Percentiles rank a stretch among this genome's conserved stretches.
Evolutionary conservation across 2,329 filamentous ascomycete genomes (phyloP).

Genomic region (Colletotrichum karsti): DNA sequence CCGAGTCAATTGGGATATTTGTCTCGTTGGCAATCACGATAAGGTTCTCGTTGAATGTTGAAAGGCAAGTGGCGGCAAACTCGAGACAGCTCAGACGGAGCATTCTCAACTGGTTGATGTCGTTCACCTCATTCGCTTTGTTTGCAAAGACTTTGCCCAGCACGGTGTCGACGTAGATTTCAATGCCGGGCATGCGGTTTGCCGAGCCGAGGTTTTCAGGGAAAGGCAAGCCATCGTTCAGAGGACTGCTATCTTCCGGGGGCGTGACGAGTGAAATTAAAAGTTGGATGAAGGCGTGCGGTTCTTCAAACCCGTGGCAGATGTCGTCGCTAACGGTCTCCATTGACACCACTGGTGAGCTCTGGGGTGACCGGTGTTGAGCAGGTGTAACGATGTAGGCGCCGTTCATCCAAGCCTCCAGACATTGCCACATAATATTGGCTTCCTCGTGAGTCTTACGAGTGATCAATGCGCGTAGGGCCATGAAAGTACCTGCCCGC

Average conservation of each 20-base stretch:
- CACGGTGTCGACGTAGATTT: constrained; percentile 92
- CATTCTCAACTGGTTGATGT: constrained; percentile 74
- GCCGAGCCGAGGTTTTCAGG: constrained; percentile 83
- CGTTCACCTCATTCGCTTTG: constrained; percentile 70
- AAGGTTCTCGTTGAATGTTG: constrained; percentile 93
- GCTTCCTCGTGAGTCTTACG: constrained; percentile 75
- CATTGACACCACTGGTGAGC: constrained; percentile 50
- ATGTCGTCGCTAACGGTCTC: constrained; percentile 79
- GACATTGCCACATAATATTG: constrained; percentile 78
- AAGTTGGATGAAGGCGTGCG: constrained; percentile 83
- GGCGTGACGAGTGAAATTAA: constrained; percentile 78
- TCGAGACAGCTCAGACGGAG: constrained; percentile 84
- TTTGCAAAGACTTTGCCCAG: constrained; percentile 80
- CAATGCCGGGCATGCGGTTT: constrained; percentile 83
- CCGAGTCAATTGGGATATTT: constrained; percentile 76
- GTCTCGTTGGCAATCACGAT: constrained; percentile 86
- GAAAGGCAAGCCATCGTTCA: constrained; percentile 84
- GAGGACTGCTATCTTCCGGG: constrained; percentile 63
- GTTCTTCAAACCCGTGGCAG: constrained; percentile 82
- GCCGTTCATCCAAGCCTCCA: constrained; percentile 84
- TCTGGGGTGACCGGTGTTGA: constrained; percentile 40
- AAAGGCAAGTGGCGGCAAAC: constrained; percentile 81
- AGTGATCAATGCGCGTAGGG: constrained; percentile 78
- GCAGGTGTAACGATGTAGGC: constrained; percentile 48
- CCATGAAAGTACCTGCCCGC: constrained; percentile 84